Percentiles rank a stretch among this genome's conserved stretches.
Evolutionary conservation across 106 monocot species (phyloP).

Genomic region (Gastrodia elata): DNA sequence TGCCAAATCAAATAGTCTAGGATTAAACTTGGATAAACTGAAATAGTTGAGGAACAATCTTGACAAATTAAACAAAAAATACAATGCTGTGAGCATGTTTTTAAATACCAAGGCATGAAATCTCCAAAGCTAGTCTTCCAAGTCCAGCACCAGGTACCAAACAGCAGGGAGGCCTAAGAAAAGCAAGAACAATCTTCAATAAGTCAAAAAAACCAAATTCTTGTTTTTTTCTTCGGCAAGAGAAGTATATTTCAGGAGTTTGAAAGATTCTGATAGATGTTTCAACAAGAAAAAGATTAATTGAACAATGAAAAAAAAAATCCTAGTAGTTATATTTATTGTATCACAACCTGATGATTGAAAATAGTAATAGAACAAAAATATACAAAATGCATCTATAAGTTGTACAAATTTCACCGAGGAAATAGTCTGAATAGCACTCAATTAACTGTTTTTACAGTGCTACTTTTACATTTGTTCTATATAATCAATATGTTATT

Average conservation of each 20-base stretch:
- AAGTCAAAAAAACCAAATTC: background rate
- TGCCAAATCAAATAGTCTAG: no score
- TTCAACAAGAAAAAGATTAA: background rate
- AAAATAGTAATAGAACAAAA: background rate
- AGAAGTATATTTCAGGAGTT: background rate
- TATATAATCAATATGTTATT: background rate
- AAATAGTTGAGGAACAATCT: no score
- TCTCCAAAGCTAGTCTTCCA: conserved; percentile 89
- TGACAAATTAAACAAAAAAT: background rate
- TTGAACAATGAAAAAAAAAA: background rate
- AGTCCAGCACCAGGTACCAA: conserved; percentile 97
- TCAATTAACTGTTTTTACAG: background rate
- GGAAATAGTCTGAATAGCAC: background rate
- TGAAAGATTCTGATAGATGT: background rate
- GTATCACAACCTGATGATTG: background rate
- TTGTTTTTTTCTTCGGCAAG: background rate
- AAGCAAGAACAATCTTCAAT: background rate
- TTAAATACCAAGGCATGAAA: conserved; percentile 77
- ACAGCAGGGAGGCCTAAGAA: conserved; percentile 68
- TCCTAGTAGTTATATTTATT: background rate
- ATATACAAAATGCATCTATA: background rate
- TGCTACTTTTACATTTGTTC: background rate
- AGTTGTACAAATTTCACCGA: background rate
- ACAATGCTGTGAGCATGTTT: background rate
- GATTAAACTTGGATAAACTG: no score